Conservation (phyloP, 345 rosid species). For the Arabidopsis thaliana region DNA sequence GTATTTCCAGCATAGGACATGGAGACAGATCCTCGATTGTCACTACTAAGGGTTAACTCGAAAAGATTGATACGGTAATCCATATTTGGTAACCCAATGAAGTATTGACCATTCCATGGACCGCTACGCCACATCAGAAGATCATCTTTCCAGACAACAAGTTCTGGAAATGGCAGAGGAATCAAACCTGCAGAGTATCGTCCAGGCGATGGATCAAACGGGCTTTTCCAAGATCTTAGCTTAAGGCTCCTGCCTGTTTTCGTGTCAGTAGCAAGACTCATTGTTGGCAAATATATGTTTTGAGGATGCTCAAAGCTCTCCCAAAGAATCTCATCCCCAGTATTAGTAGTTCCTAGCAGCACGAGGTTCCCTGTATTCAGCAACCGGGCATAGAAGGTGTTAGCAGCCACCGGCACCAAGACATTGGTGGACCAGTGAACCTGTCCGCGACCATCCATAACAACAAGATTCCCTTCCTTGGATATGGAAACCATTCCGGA, state of each 20-base stretch:
- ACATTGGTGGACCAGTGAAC: slow-evolving; percentile 60
- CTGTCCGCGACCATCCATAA: slow-evolving; percentile 47
- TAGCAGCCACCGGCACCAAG: slow-evolving; percentile 4
- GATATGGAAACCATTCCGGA: slow-evolving; percentile 49
- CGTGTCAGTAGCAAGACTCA: slow-evolving; percentile 44
- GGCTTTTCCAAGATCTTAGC: slow-evolving; percentile 57
- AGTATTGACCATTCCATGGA: slow-evolving; percentile 58
- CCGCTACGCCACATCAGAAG: slow-evolving; percentile 56
- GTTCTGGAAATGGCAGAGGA: slow-evolving; percentile 40
- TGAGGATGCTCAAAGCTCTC: slow-evolving; percentile 58
- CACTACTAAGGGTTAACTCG: slow-evolving; percentile 33
- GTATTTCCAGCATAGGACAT: background rate
- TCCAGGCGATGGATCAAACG: slow-evolving; percentile 59
- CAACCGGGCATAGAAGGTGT: slow-evolving; percentile 48
- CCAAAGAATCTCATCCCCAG: slow-evolving; percentile 45
- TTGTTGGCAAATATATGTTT: slow-evolving; percentile 35
- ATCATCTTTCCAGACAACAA: slow-evolving; percentile 51
- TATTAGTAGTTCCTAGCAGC: slow-evolving; percentile 26
- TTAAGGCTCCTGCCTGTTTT: slow-evolving; percentile 37
- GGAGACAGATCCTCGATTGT: slow-evolving; percentile 35
- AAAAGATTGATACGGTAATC: slow-evolving; percentile 24
- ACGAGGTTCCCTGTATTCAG: slow-evolving; percentile 57
- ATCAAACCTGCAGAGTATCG: slow-evolving; percentile 47
- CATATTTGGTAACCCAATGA: slow-evolving; percentile 39
- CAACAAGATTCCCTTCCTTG: slow-evolving; percentile 54